Percentiles rank a stretch among this genome's conserved stretches.
Evolutionary conservation across 495 filamentous ascomycete genomes (phyloP).

Genomic region (Talaromyces thailandensis): DNA sequence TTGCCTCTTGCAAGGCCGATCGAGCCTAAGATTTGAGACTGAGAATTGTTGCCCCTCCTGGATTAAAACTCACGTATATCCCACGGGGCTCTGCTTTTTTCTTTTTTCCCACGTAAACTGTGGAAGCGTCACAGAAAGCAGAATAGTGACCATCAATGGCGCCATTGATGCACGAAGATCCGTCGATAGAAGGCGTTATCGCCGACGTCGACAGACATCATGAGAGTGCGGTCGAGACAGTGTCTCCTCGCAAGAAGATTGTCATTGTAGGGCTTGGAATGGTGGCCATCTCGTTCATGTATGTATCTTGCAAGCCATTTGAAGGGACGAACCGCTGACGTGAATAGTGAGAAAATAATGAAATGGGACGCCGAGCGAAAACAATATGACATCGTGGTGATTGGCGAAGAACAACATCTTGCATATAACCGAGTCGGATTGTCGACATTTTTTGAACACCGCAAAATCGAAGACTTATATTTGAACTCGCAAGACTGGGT

Average conservation of each 20-base stretch:
- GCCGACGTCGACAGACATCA: neutral
- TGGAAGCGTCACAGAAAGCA: neutral
- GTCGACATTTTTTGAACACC: slow-evolving; percentile 86
- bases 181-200: neutral
- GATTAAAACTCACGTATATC: neutral
- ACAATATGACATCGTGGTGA: slow-evolving; percentile 79
- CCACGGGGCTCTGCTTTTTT: neutral
- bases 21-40: neutral
- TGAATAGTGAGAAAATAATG: slow-evolving; percentile 71
- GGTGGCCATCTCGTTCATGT: slow-evolving; percentile 95
- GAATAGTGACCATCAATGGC: neutral
- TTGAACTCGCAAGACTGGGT: slow-evolving; percentile 89
- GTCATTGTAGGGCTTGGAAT: slow-evolving; percentile 91
- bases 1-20: neutral
- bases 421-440: slow-evolving; percentile 97
- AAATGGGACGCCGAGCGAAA: slow-evolving; percentile 71
- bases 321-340: neutral
- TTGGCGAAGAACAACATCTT: slow-evolving; percentile 86
- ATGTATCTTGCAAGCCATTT: slow-evolving; percentile 19
- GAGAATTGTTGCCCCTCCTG: neutral
- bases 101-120: neutral
- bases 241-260: slow-evolving; percentile 50
- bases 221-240: slow-evolving; percentile 4
- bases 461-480: slow-evolving; percentile 83
- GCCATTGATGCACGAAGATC: neutral